phyloP scores from a whole-genome alignment of 2,329 filamentous ascomycete species.

The Fonsecaea multimorphosa region DNA sequence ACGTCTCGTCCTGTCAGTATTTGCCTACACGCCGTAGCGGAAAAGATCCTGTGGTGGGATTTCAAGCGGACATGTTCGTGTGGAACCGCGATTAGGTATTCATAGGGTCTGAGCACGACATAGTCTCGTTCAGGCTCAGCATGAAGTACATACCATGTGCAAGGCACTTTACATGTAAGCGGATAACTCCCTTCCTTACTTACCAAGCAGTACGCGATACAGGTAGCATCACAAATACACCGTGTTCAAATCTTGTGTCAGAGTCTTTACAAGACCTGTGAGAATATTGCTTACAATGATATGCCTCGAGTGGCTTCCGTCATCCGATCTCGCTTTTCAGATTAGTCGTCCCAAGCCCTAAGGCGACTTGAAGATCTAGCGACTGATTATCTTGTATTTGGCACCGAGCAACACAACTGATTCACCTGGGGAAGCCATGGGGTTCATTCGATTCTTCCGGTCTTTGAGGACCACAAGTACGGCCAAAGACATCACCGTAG shows the following conservation, averaged over 20 bases:
- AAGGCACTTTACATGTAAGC: not conserved
- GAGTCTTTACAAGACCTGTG: not conserved
- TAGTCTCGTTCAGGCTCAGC: not conserved
- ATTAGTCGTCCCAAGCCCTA: not conserved
- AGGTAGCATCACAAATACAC: not conserved
- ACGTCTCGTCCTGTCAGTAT: not conserved
- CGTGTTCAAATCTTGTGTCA: not conserved
- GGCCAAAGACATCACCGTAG: slow-evolving; percentile 12
- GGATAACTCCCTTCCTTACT: slow-evolving; percentile 2
- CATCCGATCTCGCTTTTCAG: slow-evolving; percentile 4
- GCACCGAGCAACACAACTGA: not conserved
- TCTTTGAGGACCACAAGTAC: slow-evolving; percentile 7
- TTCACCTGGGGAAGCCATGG: slow-evolving; percentile 20
- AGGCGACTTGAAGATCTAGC: slow-evolving; percentile 1
- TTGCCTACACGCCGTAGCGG: not conserved
- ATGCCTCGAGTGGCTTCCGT: not conserved
- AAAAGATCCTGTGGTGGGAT: not conserved
- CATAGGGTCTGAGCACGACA: slow-evolving; percentile 10
- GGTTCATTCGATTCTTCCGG: slow-evolving; percentile 21
- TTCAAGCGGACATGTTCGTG: slow-evolving; percentile 13
- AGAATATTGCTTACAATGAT: slow-evolving; percentile 1
- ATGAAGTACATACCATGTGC: not conserved
- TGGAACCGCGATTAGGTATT: not conserved
- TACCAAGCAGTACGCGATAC: slow-evolving; percentile 2
- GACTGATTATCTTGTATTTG: slow-evolving; percentile 8